A percentile compares a stretch with the other conserved stretches of the same genome.
phyloP scores from a whole-genome alignment of 495 filamentous ascomycete species.

The Penicillium subrubescens region DNA sequence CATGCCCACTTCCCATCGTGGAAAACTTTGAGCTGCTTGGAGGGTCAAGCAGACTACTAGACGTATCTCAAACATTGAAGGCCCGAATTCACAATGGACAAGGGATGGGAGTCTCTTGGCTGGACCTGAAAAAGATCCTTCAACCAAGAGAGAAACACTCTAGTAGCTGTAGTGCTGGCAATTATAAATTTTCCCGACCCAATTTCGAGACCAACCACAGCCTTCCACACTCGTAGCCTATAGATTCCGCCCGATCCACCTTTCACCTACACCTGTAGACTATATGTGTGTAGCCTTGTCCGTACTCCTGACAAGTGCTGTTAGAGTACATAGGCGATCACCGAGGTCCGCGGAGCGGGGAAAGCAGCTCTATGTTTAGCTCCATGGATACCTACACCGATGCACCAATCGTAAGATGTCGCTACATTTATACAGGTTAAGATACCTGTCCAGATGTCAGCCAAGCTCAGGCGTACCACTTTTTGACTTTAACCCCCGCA shows the following conservation, averaged over 20 bases:
- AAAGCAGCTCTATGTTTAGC: neutral
- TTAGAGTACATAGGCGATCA: neutral
- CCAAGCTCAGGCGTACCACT: neutral
- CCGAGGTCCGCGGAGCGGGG: conserved; percentile 1
- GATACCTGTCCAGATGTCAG: neutral
- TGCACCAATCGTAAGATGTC: neutral
- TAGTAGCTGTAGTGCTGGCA: too few species aligned
- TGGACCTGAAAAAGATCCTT: too few species aligned
- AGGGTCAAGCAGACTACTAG: too few species aligned
- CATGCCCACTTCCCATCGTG: too few species aligned
- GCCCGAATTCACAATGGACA: too few species aligned
- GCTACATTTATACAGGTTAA: neutral
- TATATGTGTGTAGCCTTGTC: too few species aligned
- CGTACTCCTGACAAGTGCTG: too few species aligned
- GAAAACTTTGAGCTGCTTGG: too few species aligned
- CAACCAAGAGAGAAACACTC: too few species aligned
- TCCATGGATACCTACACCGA: neutral
- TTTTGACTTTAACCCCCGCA: neutral
- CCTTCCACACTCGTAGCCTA: neutral
- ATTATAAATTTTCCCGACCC: too few species aligned
- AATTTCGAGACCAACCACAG: neutral
- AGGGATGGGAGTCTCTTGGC: too few species aligned
- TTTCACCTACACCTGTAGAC: neutral
- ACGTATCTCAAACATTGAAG: too few species aligned
- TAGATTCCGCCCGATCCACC: neutral